phyloP scores from a whole-genome alignment of 2,329 filamentous ascomycete genomes.

The Fusarium luffae region DNA sequence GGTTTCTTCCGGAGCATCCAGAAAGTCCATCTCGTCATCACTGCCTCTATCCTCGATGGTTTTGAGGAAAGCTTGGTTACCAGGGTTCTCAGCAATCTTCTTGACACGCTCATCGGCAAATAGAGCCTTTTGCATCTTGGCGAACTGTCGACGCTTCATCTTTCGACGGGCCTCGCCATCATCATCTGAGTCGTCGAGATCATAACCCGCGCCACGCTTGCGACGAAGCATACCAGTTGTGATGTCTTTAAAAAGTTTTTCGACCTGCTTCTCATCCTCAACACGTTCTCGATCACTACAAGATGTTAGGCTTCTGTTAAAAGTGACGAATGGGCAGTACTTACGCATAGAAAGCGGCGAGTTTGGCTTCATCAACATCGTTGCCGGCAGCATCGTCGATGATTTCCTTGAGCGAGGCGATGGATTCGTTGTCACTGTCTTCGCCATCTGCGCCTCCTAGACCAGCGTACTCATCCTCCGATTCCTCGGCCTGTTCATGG shows the following conservation, averaged over 20 bases:
- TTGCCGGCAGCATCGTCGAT: conserved; percentile 87
- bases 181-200: conserved; percentile 91
- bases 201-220: conserved; percentile 83
- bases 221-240: conserved; percentile 88
- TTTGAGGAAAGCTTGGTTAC: conserved; percentile 88
- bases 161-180: conserved; percentile 80
- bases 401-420: conserved; percentile 82
- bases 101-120: conserved; percentile 89
- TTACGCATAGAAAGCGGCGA: conserved; percentile 91
- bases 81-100: conserved; percentile 88
- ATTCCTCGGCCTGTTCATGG: conserved; percentile 94
- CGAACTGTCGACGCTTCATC: conserved; percentile 87
- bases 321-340: conserved; percentile 53
- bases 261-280: conserved; percentile 86
- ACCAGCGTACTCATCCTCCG: conserved; percentile 97
- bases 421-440: conserved; percentile 77
- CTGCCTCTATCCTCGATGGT: conserved; percentile 85
- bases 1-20: conserved; percentile 60
- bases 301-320: conserved; percentile 23
- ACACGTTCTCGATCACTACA: conserved; percentile 79
- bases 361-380: conserved; percentile 79
- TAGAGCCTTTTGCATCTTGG: conserved; percentile 89
- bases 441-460: conserved; percentile 91
- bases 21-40: conserved; percentile 81
- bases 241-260: conserved; percentile 92